Percentiles rank a stretch among this genome's conserved stretches.
These are phyloP conservation scores for Ascochyta lentis DNA, from an alignment of 2,329 filamentous ascomycete species.

Conservation along the genomic window DNA sequence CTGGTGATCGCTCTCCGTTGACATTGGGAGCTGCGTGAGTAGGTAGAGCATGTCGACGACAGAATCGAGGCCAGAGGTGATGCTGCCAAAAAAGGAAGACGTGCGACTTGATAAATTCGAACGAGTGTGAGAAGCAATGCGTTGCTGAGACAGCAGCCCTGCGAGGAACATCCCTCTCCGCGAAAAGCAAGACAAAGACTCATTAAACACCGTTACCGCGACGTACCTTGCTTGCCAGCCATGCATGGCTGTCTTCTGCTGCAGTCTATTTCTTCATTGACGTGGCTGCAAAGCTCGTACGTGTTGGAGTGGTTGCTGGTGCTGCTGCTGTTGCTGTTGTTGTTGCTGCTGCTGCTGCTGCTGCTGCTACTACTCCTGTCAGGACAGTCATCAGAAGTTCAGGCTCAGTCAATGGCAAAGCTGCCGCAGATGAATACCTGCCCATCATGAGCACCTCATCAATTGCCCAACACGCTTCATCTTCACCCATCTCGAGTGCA, in stretches of 20 bases:
- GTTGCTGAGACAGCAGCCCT: constrained; percentile 23
- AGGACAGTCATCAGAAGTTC: neutral
- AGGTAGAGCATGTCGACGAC: constrained; percentile 5
- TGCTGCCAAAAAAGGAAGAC: neutral
- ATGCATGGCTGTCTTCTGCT: neutral
- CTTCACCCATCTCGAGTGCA: neutral
- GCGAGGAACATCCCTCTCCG: constrained; percentile 12
- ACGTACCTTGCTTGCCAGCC: constrained; percentile 16
- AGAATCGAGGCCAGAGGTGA: neutral
- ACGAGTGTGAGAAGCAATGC: constrained; percentile 15
- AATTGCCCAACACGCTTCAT: neutral
- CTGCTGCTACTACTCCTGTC: neutral
- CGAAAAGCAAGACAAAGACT: constrained; percentile 10
- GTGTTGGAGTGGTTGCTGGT: too few relatives aligned
- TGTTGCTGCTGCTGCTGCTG: neutral
- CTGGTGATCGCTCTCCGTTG: constrained; percentile 3
- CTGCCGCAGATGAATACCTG: neutral
- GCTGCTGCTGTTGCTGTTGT: neutral
- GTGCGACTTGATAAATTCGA: constrained; percentile 2
- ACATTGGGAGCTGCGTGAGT: constrained; percentile 14
- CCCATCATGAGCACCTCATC: too few relatives aligned
- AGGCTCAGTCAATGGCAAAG: neutral
- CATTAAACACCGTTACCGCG: neutral
- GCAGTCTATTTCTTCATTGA: neutral
- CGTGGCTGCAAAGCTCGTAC: neutral